Base-by-base conservation (phyloP, 306 rosid genomes). In the Crotalaria pallida region DNA sequence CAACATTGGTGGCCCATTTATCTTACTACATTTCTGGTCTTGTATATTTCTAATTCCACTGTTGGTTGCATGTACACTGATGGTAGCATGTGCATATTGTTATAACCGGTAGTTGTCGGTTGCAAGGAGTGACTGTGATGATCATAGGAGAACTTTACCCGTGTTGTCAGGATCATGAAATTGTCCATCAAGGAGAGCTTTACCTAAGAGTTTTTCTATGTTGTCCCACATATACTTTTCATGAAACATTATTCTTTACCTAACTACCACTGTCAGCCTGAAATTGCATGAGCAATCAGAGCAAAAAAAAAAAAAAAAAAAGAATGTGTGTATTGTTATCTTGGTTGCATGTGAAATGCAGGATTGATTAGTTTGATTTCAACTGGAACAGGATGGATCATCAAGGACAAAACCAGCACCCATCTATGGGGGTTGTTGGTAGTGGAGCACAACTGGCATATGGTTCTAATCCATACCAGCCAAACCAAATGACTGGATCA, bases 401-500 rank as follows among this genome's bases (percentile, higher is more conserved):
- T 56, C 85, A 74, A 47, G 81, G 71, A 27, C 24, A 65, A 10
- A 27, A 79, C 74, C 79, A 62, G 70, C 52, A 82, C 72, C 77
- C 75, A 17, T 71, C 81, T 5, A 74, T 80, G 83, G 82, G 80
- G 72, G 58, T 70, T 71, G 76, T 74, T 53, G 76, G 81, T 22
- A 50, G 80, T 41, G 85, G 81, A 70, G 79, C 70, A 66, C 85
- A 73, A 21, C 29, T 80, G 49, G 43, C 85, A 1, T 84, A 80
- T 38, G 81, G 83, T 69, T 52, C 82, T 41, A 49, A 71, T 26
- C 87, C 69, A 1, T 84, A 77, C 65, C 83, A 73, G 76, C 45
- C 73, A 27, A 77, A 38, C 40, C 85, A 65, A 72, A 74, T 80
- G 75, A 66, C 71, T 6, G 83, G 80, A 49, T 36, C 74, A 58